phyloP scores from a whole-genome alignment of 2,329 filamentous ascomycete species.

The Alternaria panax region DNA sequence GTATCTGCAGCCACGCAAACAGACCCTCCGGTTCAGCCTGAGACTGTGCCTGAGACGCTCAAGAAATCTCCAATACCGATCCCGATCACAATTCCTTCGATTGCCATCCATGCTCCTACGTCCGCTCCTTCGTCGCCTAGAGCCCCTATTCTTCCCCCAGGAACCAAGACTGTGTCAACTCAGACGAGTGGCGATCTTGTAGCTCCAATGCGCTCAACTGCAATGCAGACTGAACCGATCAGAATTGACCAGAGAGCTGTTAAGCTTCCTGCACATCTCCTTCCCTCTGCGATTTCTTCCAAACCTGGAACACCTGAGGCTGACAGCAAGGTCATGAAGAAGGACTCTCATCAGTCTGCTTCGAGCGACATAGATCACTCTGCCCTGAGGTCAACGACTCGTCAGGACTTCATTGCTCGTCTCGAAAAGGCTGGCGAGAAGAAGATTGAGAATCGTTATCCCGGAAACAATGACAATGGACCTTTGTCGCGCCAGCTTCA shows the following conservation, averaged over 20 bases:
- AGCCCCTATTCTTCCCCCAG: conserved; percentile 78
- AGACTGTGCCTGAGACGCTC: conserved; percentile 27
- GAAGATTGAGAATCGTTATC: conserved; percentile 69
- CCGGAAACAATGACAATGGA: conserved; percentile 81
- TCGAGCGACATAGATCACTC: conserved; percentile 20
- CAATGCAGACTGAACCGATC: conserved; percentile 90
- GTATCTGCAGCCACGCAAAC: conserved; percentile 70
- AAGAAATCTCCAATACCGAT: conserved; percentile 46
- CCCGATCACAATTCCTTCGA: conserved; percentile 73
- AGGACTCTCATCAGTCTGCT: conserved; percentile 26
- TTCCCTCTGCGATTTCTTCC: conserved; percentile 76
- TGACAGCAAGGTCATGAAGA: conserved; percentile 15
- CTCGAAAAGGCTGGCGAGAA: conserved; percentile 39
- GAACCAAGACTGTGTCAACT: conserved; percentile 80
- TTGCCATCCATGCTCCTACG: conserved; percentile 87
- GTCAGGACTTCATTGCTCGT: conserved; percentile 41
- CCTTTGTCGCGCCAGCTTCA: conserved; percentile 68
- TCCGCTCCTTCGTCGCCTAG: conserved; percentile 80
- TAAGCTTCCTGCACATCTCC: conserved; percentile 77
- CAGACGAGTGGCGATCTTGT: conserved; percentile 71
- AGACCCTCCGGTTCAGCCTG: conserved; percentile 40
- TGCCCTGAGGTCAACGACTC: conserved; percentile 27
- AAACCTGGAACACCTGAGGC: conserved; percentile 54
- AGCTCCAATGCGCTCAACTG: conserved; percentile 60
- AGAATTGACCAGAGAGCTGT: conserved; percentile 79